These are phyloP conservation scores for Yamadazyma spencermartinsiae DNA, from an alignment of 1,139 yeast species.

Conservation along the genomic window DNA sequence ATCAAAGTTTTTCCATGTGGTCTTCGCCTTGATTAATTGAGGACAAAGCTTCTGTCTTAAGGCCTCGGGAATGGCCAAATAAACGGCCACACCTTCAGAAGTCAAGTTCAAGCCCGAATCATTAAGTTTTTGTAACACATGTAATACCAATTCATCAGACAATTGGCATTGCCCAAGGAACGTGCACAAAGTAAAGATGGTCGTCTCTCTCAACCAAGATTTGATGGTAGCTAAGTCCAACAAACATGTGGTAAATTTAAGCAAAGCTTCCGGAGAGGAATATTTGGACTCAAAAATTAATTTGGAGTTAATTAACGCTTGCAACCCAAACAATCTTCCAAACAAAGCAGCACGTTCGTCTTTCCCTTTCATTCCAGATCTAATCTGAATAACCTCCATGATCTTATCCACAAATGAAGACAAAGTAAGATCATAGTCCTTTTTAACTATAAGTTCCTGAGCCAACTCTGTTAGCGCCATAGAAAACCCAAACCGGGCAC, in stretches of 20 bases:
- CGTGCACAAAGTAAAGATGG: slow-evolving; percentile 68
- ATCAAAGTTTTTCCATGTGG: slow-evolving; percentile 68
- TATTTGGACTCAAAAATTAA: slow-evolving; percentile 37
- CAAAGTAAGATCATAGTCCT: slow-evolving; percentile 30
- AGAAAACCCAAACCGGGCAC: slow-evolving; percentile 86
- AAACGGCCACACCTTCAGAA: slow-evolving; percentile 80
- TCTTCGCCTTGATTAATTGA: slow-evolving; percentile 27
- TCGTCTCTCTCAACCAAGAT: slow-evolving; percentile 86
- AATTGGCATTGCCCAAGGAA: slow-evolving; percentile 27
- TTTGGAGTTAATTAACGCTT: slow-evolving; percentile 64
- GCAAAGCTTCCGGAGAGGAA: slow-evolving; percentile 28
- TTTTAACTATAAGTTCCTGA: slow-evolving; percentile 41
- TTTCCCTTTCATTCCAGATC: slow-evolving; percentile 66
- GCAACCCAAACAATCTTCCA: slow-evolving; percentile 85
- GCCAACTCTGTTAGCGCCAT: slow-evolving; percentile 81
- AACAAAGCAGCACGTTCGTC: slow-evolving; percentile 80
- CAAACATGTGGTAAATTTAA: slow-evolving; percentile 43
- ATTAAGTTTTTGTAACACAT: slow-evolving; percentile 45
- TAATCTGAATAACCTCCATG: slow-evolving; percentile 40
- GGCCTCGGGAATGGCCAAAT: slow-evolving; percentile 47
- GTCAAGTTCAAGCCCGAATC: slow-evolving; percentile 60
- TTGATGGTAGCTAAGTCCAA: slow-evolving; percentile 64
- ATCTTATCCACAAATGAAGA: slow-evolving; percentile 45
- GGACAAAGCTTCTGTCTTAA: slow-evolving; percentile 27
- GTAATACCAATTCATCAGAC: slow-evolving; percentile 26